Percentiles rank a stretch among this genome's conserved stretches.
These are phyloP conservation scores for Xylaria digitata DNA, from an alignment of 2,329 filamentous ascomycete species.

Conservation along the genomic window DNA sequence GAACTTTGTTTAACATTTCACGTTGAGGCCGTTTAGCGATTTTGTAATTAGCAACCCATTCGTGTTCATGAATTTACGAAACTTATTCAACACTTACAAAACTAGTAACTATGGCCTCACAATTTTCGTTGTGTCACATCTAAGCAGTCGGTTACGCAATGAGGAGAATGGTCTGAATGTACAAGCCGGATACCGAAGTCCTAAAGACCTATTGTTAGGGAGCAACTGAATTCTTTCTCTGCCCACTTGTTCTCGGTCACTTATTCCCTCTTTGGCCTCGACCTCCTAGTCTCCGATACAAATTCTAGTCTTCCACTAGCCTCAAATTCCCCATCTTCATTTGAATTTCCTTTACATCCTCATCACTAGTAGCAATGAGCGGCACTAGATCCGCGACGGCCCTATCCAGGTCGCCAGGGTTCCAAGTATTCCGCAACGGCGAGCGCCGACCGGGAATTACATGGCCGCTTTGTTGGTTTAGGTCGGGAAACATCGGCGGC, in stretches of 20 bases:
- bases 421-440: conserved; percentile 32
- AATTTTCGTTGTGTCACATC: background rate
- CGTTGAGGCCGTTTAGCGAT: conserved; percentile 7
- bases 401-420: conserved; percentile 23
- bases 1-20: conserved; percentile 11
- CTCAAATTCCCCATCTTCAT: background rate
- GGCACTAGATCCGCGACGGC: background rate
- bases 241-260: background rate
- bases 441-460: conserved; percentile 17
- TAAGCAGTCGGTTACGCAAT: background rate
- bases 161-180: background rate
- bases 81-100: background rate
- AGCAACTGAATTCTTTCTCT: background rate
- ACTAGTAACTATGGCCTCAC: background rate
- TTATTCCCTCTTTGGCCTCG: background rate
- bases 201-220: too few species aligned
- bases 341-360: background rate
- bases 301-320: background rate
- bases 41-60: conserved; percentile 8
- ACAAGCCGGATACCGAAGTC: too few species aligned
- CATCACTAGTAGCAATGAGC: background rate
- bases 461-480: background rate
- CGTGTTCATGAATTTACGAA: conserved; percentile 13
- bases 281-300: background rate
- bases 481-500: background rate